phyloP scores from a whole-genome alignment of 768 basidiomycete genomes.

The Tulasnella sp. region DNA sequence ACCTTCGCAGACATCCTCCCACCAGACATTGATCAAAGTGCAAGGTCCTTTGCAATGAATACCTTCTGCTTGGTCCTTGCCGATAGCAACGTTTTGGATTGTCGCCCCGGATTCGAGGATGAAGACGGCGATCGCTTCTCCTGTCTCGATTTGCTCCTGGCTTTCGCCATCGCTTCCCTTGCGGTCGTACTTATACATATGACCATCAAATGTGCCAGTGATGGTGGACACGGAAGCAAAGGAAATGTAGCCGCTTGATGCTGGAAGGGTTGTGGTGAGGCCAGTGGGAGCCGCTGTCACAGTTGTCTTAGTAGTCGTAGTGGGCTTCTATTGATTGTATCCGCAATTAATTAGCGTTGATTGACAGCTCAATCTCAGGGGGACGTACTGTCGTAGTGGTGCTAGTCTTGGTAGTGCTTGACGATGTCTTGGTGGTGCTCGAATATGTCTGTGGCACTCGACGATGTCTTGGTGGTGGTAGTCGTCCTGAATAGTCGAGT shows the following conservation, averaged over 20 bases:
- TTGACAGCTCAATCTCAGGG: neutral
- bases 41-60: conserved; percentile 23
- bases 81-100: conserved; percentile 10
- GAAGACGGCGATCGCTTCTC: neutral
- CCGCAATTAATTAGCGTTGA: neutral
- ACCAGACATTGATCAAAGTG: conserved; percentile 23
- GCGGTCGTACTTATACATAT: conserved; percentile 17
- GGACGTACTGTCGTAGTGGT: neutral
- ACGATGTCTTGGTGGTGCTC: no score
- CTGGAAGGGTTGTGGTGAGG: conserved; percentile 13
- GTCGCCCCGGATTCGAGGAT: conserved; percentile 7
- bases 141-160: neutral
- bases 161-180: conserved; percentile 1
- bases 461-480: neutral
- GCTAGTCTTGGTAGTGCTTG: neutral
- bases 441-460: neutral
- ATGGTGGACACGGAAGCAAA: conserved; percentile 24
- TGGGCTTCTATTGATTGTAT: neutral
- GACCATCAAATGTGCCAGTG: conserved; percentile 25
- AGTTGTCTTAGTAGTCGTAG: neutral
- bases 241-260: conserved; percentile 23
- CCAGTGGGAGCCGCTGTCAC: neutral
- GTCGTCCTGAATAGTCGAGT: neutral
- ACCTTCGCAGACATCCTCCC: conserved; percentile 18
- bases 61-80: conserved; percentile 15